Conservation (phyloP, 495 filamentous ascomycete species). For the Trichocladium uniseriatum region DNA sequence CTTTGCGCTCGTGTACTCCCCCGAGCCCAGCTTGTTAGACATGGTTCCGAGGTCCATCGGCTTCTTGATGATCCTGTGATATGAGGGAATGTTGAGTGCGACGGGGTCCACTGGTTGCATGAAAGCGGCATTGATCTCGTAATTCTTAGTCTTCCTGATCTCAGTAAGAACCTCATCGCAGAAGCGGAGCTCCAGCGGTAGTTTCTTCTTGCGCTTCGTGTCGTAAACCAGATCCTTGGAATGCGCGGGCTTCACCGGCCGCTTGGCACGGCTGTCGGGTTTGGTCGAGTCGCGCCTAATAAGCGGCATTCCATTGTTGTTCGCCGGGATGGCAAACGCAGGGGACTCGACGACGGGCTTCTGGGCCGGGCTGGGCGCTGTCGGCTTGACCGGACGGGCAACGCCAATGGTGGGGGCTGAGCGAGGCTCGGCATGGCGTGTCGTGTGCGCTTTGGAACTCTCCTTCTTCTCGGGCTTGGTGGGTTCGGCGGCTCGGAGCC, state of each 20-base stretch:
- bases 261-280: conserved; percentile 71
- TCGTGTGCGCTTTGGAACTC: conserved; percentile 38
- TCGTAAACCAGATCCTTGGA: conserved; percentile 76
- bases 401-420: conserved; percentile 33
- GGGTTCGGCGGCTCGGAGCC: conserved; percentile 40
- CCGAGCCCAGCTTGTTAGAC: conserved; percentile 60
- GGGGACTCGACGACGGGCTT: conserved; percentile 38
- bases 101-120: conserved; percentile 82
- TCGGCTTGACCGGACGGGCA: conserved; percentile 20
- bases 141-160: conserved; percentile 64
- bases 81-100: conserved; percentile 85
- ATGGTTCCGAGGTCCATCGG: conserved; percentile 90
- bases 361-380: conserved; percentile 17
- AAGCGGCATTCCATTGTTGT: conserved; percentile 63
- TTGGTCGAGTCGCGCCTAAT: conserved; percentile 82
- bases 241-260: conserved; percentile 86
- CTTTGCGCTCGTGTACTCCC: conserved; percentile 73
- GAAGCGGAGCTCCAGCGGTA: conserved; percentile 78
- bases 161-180: conserved; percentile 75
- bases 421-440: conserved; percentile 37
- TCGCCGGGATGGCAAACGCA: conserved; percentile 73
- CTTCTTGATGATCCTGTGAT: conserved; percentile 87
- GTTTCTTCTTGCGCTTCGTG: conserved; percentile 86
- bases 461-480: conserved; percentile 46
- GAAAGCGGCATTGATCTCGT: conserved; percentile 57